Base-by-base conservation (phyloP, 768 basidiomycete genomes). In the Pleurotus salmoneostramineus region DNA sequence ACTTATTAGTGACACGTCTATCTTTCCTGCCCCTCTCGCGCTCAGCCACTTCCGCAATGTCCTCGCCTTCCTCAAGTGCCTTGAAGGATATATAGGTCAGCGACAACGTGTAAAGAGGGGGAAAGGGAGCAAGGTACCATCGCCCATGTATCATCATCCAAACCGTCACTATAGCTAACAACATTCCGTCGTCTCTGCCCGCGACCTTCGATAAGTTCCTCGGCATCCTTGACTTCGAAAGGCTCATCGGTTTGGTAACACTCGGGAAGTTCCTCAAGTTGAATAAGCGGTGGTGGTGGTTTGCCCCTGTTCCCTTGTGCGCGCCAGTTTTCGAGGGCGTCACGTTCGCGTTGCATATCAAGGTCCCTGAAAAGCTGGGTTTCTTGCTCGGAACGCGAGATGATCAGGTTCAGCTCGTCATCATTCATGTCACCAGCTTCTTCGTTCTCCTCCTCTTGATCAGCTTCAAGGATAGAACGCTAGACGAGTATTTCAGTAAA, bases 101-200 rank as follows among this genome's bases (percentile, higher is more conserved):
- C 17, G 54, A 21, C 50, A 57, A 14, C 17, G 17, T 57, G 15
- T 14, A 27, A 36, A 12, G 48, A 8, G 37, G 37, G 8, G 37
- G n/a, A 34, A 49, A 31, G 42, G 14, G 52, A 36, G 17, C 32
- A 17, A 76, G 81, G 59, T 67, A 88, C 88, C 81, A 90, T 81
- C 34, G 93, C 84, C 89, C 93, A 97, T 63, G 95, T 88, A 66
- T 97, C 96, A 63, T 98, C 96, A 54, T 86, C 89, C 57, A 98
- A 78, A 12, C 95, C 95, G 67, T 98, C 96, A 59, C 89, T 95
- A 67, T 98, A 98, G 67, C 85, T 88, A 60, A 98, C 93, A 45
- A 89, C 80, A 58, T 86, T 91, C 62, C 93, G 82, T 59, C 84
- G 82, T 63, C 95, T 82, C 68, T 91, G 88, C 36, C 95, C 95